Conservation (phyloP, 2,329 filamentous ascomycete genomes). For the Plectosphaerella sp. region DNA sequence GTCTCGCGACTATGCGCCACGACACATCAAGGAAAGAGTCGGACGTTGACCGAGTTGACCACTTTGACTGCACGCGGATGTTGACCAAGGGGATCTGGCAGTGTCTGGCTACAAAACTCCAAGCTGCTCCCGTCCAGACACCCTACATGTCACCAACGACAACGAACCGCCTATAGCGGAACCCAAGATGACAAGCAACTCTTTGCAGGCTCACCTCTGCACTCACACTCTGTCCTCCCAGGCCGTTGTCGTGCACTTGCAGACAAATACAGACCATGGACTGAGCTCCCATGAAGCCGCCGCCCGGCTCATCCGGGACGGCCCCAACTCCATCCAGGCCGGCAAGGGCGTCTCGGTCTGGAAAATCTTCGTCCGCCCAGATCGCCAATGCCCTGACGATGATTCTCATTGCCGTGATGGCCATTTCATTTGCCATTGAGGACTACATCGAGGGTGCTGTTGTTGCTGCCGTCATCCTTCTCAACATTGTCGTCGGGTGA, state of each 20-base stretch:
- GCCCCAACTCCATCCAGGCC: slow-evolving; percentile 67
- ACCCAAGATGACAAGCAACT: neutral
- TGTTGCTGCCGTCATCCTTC: slow-evolving; percentile 58
- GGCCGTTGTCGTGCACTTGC: slow-evolving; percentile 27
- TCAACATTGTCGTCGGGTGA: slow-evolving; percentile 62
- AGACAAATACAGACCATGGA: slow-evolving; percentile 50
- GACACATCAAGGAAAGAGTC: too few relatives aligned
- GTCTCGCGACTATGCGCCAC: too few relatives aligned
- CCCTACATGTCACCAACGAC: slow-evolving; percentile 8
- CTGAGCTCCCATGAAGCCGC: slow-evolving; percentile 59
- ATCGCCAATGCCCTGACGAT: slow-evolving; percentile 73
- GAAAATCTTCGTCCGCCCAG: slow-evolving; percentile 71
- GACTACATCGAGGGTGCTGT: slow-evolving; percentile 62
- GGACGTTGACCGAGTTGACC: too few relatives aligned
- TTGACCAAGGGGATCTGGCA: too few relatives aligned
- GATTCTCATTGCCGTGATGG: slow-evolving; percentile 72
- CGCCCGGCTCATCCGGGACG: slow-evolving; percentile 61
- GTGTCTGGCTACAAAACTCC: too few relatives aligned
- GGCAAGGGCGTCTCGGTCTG: slow-evolving; percentile 68
- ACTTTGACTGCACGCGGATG: too few relatives aligned
- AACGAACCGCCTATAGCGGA: neutral
- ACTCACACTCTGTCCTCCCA: slow-evolving; percentile 18
- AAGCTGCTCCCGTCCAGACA: neutral
- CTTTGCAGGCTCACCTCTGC: slow-evolving; percentile 6
- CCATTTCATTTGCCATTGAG: slow-evolving; percentile 59